These are phyloP conservation scores for Podospora bellae-mahoneyi DNA, from an alignment of 495 filamentous ascomycete species.

Conservation along the genomic window DNA sequence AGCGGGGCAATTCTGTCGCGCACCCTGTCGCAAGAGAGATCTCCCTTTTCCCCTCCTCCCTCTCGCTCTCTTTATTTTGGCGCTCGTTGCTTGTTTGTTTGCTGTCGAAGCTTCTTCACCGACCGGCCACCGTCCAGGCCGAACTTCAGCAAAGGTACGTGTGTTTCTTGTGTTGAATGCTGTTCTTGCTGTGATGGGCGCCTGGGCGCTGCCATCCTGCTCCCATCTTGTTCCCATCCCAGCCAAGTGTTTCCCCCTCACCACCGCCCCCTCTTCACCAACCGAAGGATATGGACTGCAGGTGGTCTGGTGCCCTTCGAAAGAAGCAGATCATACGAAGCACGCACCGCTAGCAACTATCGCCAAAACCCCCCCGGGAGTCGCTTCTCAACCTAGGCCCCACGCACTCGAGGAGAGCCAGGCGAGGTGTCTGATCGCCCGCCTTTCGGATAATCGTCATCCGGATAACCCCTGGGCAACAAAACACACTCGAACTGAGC, in stretches of 20 bases:
- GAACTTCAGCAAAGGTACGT: background rate
- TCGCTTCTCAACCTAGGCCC: no score
- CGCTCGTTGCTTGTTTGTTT: background rate
- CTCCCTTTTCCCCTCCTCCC: background rate
- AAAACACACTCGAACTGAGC: conserved; percentile 9
- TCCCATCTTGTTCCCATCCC: background rate
- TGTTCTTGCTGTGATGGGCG: background rate
- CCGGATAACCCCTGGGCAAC: background rate
- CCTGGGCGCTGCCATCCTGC: background rate
- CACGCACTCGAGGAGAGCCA: conserved; percentile 1
- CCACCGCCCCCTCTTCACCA: background rate
- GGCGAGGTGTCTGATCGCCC: conserved; percentile 35
- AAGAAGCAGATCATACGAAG: background rate
- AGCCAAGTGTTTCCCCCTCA: background rate
- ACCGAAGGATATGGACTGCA: background rate
- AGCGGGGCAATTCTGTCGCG: conserved; percentile 21
- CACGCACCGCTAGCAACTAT: background rate
- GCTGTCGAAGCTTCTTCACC: background rate
- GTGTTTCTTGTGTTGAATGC: background rate
- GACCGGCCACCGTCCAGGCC: background rate
- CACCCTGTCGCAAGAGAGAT: conserved; percentile 13
- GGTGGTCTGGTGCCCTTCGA: background rate
- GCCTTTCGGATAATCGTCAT: conserved; percentile 12
- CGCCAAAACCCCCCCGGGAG: no score
- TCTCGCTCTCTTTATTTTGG: conserved; percentile 6